A percentile compares a stretch with the other conserved stretches of the same genome.
Evolutionary conservation across 345 rosid species (phyloP).

Genomic region (Citrus inodora): DNA sequence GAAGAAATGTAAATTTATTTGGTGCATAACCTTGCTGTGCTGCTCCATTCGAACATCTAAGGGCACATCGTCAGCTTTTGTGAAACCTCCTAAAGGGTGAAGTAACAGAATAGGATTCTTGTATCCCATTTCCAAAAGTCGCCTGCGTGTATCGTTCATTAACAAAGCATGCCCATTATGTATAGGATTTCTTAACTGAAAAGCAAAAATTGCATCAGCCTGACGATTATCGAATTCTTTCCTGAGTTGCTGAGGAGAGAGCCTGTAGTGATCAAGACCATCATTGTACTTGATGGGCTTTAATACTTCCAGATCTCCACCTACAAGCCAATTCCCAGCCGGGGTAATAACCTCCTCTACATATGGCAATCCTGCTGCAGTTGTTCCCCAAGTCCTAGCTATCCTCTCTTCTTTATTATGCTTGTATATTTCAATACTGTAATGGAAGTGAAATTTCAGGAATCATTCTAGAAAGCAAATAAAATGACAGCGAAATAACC

Average conservation of each 20-base stretch:
- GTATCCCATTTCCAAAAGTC: constrained; percentile 87
- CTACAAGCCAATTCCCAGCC: constrained; percentile 93
- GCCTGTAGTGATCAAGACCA: constrained; percentile 93
- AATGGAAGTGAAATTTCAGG: constrained; percentile 6
- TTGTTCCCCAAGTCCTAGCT: constrained; percentile 94
- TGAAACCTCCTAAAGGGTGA: constrained; percentile 95
- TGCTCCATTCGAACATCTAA: constrained; percentile 95
- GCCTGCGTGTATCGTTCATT: constrained; percentile 84
- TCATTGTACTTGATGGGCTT: constrained; percentile 78
- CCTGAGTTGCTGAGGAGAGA: constrained; percentile 83
- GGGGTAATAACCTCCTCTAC: constrained; percentile 71
- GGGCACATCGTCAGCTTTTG: constrained; percentile 95
- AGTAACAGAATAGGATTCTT: constrained; percentile 87
- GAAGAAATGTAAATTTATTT: neutral
- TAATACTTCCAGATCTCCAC: constrained; percentile 87
- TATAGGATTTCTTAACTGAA: constrained; percentile 91
- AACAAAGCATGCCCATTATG: constrained; percentile 93
- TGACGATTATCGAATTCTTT: constrained; percentile 73
- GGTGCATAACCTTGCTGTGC: constrained; percentile 69
- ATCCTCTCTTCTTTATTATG: constrained; percentile 94
- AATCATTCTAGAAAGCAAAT: neutral
- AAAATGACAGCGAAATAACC: neutral
- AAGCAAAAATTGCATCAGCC: constrained; percentile 98
- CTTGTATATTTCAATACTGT: constrained; percentile 82
- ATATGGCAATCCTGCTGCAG: constrained; percentile 85